phyloP scores from a whole-genome alignment of 768 basidiomycete genomes.

The Favolaschia claudopus region DNA sequence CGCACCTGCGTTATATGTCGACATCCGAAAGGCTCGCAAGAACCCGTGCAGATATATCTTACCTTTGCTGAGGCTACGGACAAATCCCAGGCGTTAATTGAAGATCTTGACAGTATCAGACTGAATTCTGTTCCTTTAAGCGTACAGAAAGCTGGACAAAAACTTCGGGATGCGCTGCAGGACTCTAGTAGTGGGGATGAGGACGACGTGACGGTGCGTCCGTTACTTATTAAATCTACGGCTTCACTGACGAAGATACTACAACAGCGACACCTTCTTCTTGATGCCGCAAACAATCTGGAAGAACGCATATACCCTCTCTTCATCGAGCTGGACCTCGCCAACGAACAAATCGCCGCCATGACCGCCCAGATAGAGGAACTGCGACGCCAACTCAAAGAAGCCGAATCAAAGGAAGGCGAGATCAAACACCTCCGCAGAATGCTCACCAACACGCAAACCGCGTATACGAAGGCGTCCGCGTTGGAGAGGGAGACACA shows the following conservation, averaged over 20 bases:
- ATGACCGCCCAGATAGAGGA: constrained; percentile 13
- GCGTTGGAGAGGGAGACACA: neutral
- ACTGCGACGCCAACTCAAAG: constrained; percentile 12
- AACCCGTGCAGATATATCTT: constrained; percentile 18
- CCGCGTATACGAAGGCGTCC: neutral
- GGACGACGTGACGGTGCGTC: constrained; percentile 20
- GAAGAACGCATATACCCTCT: constrained; percentile 24
- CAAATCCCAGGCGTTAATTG: constrained; percentile 8
- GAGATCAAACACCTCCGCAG: constrained; percentile 8
- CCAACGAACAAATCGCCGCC: constrained; percentile 11
- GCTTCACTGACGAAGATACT: neutral
- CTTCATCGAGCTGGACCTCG: constrained; percentile 19
- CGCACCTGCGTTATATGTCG: constrained; percentile 24
- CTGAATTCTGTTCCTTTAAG: constrained; percentile 13
- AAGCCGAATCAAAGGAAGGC: neutral
- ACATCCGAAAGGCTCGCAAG: constrained; percentile 14
- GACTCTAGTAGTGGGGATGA: constrained; percentile 4
- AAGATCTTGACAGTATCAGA: constrained; percentile 13
- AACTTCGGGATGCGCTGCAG: constrained; percentile 15
- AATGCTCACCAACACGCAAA: constrained; percentile 1
- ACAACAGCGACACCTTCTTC: constrained; percentile 17
- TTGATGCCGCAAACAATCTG: constrained; percentile 22
- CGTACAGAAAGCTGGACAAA: constrained; percentile 24
- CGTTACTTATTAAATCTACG: neutral
- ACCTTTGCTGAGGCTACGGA: constrained; percentile 14